Base-by-base conservation (phyloP, 768 basidiomycete species). In the Tephrocybe sp. region DNA sequence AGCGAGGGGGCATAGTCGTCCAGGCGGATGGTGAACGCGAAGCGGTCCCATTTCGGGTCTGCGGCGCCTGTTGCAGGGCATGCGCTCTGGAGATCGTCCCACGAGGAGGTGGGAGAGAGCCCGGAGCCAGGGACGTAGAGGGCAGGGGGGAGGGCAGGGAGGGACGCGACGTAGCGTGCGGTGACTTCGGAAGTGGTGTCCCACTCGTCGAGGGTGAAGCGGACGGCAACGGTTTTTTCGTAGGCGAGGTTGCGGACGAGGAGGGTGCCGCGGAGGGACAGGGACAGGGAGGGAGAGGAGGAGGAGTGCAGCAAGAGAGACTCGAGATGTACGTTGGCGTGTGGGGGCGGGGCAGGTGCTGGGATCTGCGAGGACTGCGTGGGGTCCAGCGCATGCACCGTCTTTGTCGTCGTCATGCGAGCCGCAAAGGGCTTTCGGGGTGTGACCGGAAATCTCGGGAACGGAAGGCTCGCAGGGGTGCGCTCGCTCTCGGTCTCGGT, bases 131-230 rank as follows among this genome's bases (percentile, higher is more conserved):
- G 42, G 17, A 28, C 42, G 18, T 46, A 58, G 0, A 62, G 14
- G 0, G 32, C 28, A 1, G 6, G 32, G 0, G 73, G 79, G 43
- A 66, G 69, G 6, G 68, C 39, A 3, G 72, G 55, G 23, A 85
- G 62, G 15, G 75, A 76, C n/a, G 67, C 66, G 32, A 70, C 60
- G 54, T 85, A 68, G 40, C 62, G 68, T n/a, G 77, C 86, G 37
- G 68, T 54, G 26, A 97, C 93, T 65, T 98, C 96, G 37, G 84
- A 86, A 0, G 90, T 90, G 3, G 95, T 98, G 56, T 88, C 83
- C 96, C 96, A 98, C 42, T 88, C 84, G 67, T 98, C 96, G 41
- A 96, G 74, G 1, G 96, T 98, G 66, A 95, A 98, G 1, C 95
- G 75, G 0, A 97, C 78, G 0, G 81, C 84, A 40, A 98, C 86